Evolutionary conservation across 2,329 filamentous ascomycete genomes (phyloP), one percentile per base, ranked within the genome.

Genomic region (Sporothrix curviconia): DNA sequence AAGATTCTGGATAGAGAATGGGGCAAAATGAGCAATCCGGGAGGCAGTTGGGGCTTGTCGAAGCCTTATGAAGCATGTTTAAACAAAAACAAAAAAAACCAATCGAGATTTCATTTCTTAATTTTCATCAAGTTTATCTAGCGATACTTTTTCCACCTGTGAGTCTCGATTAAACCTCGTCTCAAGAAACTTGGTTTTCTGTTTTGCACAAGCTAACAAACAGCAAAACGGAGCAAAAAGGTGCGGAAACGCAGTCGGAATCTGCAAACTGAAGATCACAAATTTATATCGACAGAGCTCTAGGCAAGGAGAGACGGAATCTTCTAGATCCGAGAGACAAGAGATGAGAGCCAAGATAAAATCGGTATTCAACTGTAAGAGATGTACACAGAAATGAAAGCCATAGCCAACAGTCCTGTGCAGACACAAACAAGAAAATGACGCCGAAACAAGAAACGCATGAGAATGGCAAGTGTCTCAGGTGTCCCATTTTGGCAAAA

Each of bases 361-460:
- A n/a, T n/a, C 22, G 17, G 54, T 8, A 49, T 4, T 22, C 28
- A 14, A 40, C 46, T 37, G 39, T 34, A 43, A 25, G 25, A 40
- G 36, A 40, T 28, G 24, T 15, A 52, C 19, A 40, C 14, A 17
- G 36, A 22, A 17, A 37, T 7, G 15, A 7, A 12, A 32, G 8
- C 19, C 7, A n/a, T n/a, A n/a, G n/a, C n/a, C n/a, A n/a, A n/a
- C n/a, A n/a, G n/a, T n/a, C n/a, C n/a, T n/a, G n/a, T n/a, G n/a
- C n/a, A n/a, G n/a, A n/a, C n/a, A n/a, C n/a, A n/a, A n/a, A n/a
- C n/a, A n/a, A n/a, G n/a, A 19, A 19, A 11, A 3, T 2, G 30
- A 30, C 22, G 15, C 42, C 34, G 54, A 56, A 56, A 49, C 34
- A 56, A 56, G 54, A 56, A 50, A 56, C 43, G 44, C 54, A 56